phyloP scores from a whole-genome alignment of 2,329 filamentous ascomycete genomes.

The Cordyceps fumosorosea region DNA sequence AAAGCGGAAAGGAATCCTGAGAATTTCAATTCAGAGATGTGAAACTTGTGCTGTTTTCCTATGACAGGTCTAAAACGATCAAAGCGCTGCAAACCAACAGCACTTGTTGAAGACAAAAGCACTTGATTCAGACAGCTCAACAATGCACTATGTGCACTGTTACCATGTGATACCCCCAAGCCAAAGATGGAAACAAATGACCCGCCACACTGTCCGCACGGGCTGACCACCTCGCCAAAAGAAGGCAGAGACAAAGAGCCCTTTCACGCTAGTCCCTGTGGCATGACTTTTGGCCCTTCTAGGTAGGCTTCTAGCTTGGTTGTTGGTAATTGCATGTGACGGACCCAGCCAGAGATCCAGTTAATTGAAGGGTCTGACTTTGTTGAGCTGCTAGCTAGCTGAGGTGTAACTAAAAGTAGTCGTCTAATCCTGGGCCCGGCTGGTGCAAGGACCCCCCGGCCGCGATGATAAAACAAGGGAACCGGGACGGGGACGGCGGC shows the following conservation, averaged over 20 bases:
- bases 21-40: background rate
- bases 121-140: background rate
- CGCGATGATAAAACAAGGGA: background rate
- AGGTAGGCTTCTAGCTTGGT: background rate
- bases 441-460: background rate
- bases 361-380: background rate
- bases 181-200: background rate
- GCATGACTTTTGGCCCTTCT: background rate
- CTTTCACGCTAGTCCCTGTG: background rate
- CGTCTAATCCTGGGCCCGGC: too few relatives aligned
- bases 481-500: slow-evolving; percentile 6
- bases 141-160: background rate
- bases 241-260: background rate
- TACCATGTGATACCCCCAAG: background rate
- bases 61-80: background rate
- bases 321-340: slow-evolving; percentile 1
- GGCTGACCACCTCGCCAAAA: background rate
- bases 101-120: background rate
- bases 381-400: background rate
- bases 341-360: background rate
- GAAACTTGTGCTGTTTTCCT: background rate
- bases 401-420: too few relatives aligned
- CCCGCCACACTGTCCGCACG: background rate
- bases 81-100: background rate
- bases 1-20: background rate